Evolutionary conservation across 2,329 filamentous ascomycete genomes (phyloP).

Genomic region (Pseudogymnoascus sp.): DNA sequence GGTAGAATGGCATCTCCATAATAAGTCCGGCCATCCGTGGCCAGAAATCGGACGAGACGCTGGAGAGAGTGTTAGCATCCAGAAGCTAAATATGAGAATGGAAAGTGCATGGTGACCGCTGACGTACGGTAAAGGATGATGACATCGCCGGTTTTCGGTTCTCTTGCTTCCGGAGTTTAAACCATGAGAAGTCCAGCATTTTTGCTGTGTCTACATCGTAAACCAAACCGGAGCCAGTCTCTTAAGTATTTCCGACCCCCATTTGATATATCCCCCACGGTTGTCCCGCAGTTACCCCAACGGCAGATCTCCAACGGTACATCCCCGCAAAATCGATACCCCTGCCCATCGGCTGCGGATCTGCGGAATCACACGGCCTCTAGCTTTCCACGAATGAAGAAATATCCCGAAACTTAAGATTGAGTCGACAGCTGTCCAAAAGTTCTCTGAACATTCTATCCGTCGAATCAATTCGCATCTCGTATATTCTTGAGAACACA

Average conservation of each 20-base stretch:
- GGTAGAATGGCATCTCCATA: constrained; percentile 70
- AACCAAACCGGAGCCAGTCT: background rate
- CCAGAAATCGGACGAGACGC: constrained; percentile 67
- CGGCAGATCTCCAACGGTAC: constrained; percentile 2
- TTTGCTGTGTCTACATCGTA: background rate
- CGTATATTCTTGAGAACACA: background rate
- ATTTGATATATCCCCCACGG: background rate
- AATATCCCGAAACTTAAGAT: background rate
- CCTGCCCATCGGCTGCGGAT: constrained; percentile 3
- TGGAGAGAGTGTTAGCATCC: constrained; percentile 28
- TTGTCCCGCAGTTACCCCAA: background rate
- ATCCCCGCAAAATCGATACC: background rate
- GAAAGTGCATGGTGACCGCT: background rate
- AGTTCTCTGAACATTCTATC: background rate
- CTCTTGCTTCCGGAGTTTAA: constrained; percentile 4
- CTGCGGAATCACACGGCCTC: constrained; percentile 1
- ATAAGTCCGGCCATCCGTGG: constrained; percentile 60
- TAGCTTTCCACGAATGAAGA: constrained; percentile 5
- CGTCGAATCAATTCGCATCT: background rate
- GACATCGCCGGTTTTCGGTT: background rate
- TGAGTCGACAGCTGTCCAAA: background rate
- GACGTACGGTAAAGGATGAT: constrained; percentile 9
- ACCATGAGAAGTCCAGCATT: constrained; percentile 1
- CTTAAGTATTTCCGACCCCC: constrained; percentile 7
- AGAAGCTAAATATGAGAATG: background rate